Evolutionary conservation across 2,329 filamentous ascomycete genomes (phyloP), one percentile per base, ranked within the genome.

Genomic region (Kalmusia sp.): DNA sequence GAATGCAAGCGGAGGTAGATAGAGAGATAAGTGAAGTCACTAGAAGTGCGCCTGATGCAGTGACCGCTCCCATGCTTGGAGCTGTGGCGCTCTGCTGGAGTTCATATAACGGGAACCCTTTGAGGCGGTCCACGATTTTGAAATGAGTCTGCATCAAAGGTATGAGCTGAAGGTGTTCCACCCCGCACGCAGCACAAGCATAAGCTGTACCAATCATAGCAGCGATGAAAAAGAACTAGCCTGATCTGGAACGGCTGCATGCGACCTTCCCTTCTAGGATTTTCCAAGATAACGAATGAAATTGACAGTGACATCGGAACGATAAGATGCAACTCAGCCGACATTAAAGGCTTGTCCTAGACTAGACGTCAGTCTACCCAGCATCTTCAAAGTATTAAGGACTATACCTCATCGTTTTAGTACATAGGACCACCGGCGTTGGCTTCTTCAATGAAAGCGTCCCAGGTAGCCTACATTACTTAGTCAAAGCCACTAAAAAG

Each of bases 1-100:
- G 66, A 4, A 71, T 57, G 39, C 69, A 72, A 1, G 50, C 50
- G 11, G 27, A 14, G 1, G 1, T 9, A 3, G 15, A 27, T 4
- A n/a, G 12, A 7, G 40, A 22, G 4, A 12, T 22, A 15, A 44
- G 7, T 8, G 17, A 6, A 11, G 27, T 6, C 27, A 44, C 17
- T 28, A n/a, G 17, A n/a, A 33, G 15, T 11, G 39, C 25, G 25
- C 12, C 28, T 11, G 30, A n/a, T 28, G 15, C 12, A 30, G 8
- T 3, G 3, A 14, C 6, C 5, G 4, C 19, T 9, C 34, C 4
- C 39, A 43, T 43, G n/a, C n/a, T 17, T 28, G 9, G 24, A 28
- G 2, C 14, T 5, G 11, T 2, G 19, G 6, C 4, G 35, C 6
- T 11, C 14, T 6, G 1, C 24, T 24, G 11, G 14, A 2, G 14